phyloP scores from a whole-genome alignment of 2,329 filamentous ascomycete species.

The Dryadomyces sulphureus region DNA sequence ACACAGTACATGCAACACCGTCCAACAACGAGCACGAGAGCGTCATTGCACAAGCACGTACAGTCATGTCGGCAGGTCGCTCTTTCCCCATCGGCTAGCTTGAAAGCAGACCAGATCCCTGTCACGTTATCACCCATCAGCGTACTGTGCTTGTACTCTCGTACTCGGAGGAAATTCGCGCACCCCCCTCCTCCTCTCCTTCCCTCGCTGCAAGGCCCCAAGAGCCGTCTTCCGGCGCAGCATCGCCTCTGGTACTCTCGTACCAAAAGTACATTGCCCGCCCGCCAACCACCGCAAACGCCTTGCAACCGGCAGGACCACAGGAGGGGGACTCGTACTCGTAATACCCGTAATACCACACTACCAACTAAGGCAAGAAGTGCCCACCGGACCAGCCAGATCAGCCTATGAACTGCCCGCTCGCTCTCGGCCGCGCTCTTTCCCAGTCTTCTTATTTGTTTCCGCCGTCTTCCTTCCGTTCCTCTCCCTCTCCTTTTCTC shows the following conservation, averaged over 20 bases:
- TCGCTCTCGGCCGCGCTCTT: slow-evolving; percentile 7
- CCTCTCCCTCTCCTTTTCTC: background rate
- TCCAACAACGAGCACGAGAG: no score
- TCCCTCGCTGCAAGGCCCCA: background rate
- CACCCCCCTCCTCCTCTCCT: no score
- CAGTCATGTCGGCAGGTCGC: background rate
- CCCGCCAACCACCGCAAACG: no score
- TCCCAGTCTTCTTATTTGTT: slow-evolving; percentile 9
- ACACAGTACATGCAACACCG: no score
- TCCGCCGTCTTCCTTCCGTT: background rate
- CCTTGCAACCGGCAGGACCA: background rate
- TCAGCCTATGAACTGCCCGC: slow-evolving; percentile 4
- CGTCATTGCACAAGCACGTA: background rate
- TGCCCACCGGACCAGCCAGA: slow-evolving; percentile 5
- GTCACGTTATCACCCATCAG: slow-evolving; percentile 2
- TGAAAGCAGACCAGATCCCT: slow-evolving; percentile 7
- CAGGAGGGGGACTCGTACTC: background rate
- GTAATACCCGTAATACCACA: background rate
- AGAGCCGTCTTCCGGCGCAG: slow-evolving; percentile 4
- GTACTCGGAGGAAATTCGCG: slow-evolving; percentile 11
- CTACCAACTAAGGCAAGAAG: no score
- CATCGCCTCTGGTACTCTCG: background rate
- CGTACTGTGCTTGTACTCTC: no score
- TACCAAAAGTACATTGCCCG: no score
- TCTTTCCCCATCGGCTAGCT: slow-evolving; percentile 2